A percentile compares a stretch with the other conserved stretches of the same genome.
Evolutionary conservation across 2,329 filamentous ascomycete genomes (phyloP).

Genomic region (Cordyceps cateniannulata): DNA sequence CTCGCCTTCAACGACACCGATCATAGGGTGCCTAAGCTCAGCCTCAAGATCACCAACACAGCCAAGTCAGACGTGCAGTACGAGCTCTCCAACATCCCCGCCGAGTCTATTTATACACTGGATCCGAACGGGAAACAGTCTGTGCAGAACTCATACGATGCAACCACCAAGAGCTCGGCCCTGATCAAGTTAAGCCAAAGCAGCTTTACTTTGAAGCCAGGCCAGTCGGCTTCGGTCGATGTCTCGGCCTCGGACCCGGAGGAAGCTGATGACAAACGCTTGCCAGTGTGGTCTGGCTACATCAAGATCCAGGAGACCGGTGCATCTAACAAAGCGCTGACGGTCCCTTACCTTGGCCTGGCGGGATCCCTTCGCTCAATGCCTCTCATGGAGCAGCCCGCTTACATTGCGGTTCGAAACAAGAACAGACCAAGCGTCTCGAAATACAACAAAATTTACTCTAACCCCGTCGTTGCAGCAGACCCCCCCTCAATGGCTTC

Average conservation of each 20-base stretch:
- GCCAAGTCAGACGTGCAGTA: not conserved
- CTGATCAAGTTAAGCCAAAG: slow-evolving; percentile 34
- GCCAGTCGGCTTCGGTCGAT: slow-evolving; percentile 35
- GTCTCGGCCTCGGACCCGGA: slow-evolving; percentile 37
- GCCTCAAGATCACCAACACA: not conserved
- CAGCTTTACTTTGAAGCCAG: slow-evolving; percentile 36
- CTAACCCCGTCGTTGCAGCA: slow-evolving; percentile 23
- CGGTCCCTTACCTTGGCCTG: slow-evolving; percentile 34
- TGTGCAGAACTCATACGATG: not conserved
- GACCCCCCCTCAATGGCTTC: slow-evolving; percentile 27
- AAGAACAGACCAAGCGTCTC: slow-evolving; percentile 19
- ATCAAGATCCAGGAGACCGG: slow-evolving; percentile 32
- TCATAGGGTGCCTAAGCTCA: slow-evolving; percentile 22
- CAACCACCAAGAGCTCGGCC: slow-evolving; percentile 31
- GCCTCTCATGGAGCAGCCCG: not conserved
- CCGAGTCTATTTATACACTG: slow-evolving; percentile 19
- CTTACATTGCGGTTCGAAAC: slow-evolving; percentile 8
- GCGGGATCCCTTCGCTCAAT: slow-evolving; percentile 15
- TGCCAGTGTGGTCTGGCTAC: slow-evolving; percentile 38
- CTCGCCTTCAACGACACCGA: slow-evolving; percentile 39
- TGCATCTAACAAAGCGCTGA: slow-evolving; percentile 22
- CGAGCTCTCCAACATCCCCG: not conserved
- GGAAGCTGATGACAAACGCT: slow-evolving; percentile 21
- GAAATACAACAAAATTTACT: not conserved
- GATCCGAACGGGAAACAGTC: slow-evolving; percentile 19